Conservation (phyloP, 2,329 filamentous ascomycete species). For the Chlorencoelia australis region DNA sequence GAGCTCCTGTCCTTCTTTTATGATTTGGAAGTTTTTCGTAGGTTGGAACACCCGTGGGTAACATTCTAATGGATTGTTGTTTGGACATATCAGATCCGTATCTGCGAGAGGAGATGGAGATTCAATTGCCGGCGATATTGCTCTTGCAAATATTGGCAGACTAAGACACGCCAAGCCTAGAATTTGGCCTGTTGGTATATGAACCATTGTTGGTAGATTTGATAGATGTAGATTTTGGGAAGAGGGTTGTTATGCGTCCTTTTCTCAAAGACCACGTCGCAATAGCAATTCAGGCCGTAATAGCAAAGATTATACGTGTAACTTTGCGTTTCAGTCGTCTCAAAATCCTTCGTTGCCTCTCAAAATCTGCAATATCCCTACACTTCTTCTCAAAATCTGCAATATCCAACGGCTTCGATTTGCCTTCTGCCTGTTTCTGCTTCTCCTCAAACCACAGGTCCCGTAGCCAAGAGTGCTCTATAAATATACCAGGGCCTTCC, state of each 20-base stretch:
- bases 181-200: conserved; percentile 9
- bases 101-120: conserved; percentile 26
- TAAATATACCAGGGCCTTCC: conserved; percentile 21
- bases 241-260: conserved; percentile 1
- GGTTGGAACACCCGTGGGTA: conserved; percentile 55
- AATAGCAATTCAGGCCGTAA: conserved; percentile 17
- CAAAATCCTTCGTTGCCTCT: conserved; percentile 19
- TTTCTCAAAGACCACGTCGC: conserved; percentile 11
- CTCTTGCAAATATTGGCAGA: conserved; percentile 16
- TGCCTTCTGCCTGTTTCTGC: conserved; percentile 22
- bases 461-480: conserved; percentile 17
- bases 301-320: conserved; percentile 22
- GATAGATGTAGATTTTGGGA: background rate
- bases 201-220: conserved; percentile 15
- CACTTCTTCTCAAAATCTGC: conserved; percentile 20
- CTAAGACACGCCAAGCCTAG: conserved; percentile 18
- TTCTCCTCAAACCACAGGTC: conserved; percentile 22
- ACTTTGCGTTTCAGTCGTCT: conserved; percentile 22
- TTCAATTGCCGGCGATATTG: conserved; percentile 13
- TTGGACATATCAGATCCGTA: conserved; percentile 55
- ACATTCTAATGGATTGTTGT: conserved; percentile 48
- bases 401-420: conserved; percentile 23
- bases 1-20: conserved; percentile 55
- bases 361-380: conserved; percentile 17
- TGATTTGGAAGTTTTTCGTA: conserved; percentile 52